Evolutionary conservation across 73 alveolate species (phyloP), one percentile per base, ranked within the genome.

Genomic region (Stentor roeselii): DNA sequence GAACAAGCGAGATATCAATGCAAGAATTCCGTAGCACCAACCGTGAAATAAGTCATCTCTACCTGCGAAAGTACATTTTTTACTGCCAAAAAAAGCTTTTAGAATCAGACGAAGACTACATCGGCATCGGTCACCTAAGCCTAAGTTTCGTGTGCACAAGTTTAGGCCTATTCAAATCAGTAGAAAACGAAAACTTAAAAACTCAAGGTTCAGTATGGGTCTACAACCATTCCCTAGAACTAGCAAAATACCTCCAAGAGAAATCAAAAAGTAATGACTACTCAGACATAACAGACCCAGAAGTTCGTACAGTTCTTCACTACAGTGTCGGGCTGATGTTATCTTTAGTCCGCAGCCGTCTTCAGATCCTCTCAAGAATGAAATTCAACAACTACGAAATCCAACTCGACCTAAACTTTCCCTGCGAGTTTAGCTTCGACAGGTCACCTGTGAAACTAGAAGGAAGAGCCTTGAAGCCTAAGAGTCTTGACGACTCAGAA

Each of bases 271-370:
- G 74, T 58, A 58, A 21, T 58, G 15, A 31, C 15, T 58, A 58
- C 15, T 58, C 15, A 58, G 80, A 67, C 41, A 67, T 67, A 27
- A 32, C 21, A 27, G 80, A 67, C n/a, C 27, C n/a, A 30, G 80
- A 67, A 67, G 80, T 67, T 27, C n/a, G 80, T 27, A 67, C 37
- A 21, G 80, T 21, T 1, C 27, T 67, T 14, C 80, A 67, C 34
- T 67, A 67, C 34, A 67, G 80, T 67, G 80, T 67, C 27, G 80
- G 80, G 42, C 37, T 67, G 41, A 21, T 67, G 42, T 40, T 67
- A 27, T 67, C 80, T 67, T 21, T 67, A 11, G 80, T 32, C 11
- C 21, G 80, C 21, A 67, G 80, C 80, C 21, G 80, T 1, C 80
- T 67, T 67, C 41, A 67, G 37, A 67, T 21, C 11, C 34, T 67